Evolutionary conservation across 352 stramenopile species (phyloP), one percentile per base, ranked within the genome.

Genomic region (Globisporangium splendens): DNA sequence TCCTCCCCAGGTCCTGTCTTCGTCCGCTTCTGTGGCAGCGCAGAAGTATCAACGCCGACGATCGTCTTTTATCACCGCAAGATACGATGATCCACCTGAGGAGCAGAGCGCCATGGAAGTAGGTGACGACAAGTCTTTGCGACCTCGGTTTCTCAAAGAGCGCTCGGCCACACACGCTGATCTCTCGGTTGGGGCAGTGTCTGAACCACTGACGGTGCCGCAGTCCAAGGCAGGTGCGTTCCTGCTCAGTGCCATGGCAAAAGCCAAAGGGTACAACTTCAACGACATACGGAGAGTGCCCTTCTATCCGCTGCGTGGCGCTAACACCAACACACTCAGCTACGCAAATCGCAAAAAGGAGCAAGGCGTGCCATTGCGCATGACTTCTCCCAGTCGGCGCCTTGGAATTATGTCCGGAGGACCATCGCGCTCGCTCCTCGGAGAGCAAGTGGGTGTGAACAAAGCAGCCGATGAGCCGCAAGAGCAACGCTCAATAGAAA

Each of bases 171-270:
- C 79, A 3, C 67, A 83, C 49, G 62, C 67, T 0, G 61, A 81
- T 33, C 46, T 82, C n/a, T 53, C 60, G 0, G 35, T 58, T 8
- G 12, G 31, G 15, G 20, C 22, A 12, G 12, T 21, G 3, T 22
- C 24, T 2, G 54, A 65, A 15, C 49, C 62, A 2, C 18, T 66
- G 24, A 54, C 51, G 17, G 50, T 66, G 15, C 70, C 73, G 50
- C 74, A 81, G 54, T 89, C 80, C 31, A 84, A 77, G 49, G 78
- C 81, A 3, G 75, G 78, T 47, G 54, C 75, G 8, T 91, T 91
- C 56, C 49, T 91, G 35, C 42, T 83, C 28, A 59, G 66, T 13
- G 65, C 89, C 14, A 47, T 88, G 51, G 71, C 66, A 4, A 80
- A 83, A 43, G 63, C 69, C 7, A 61, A 58, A 64, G 66, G 56